Evolutionary conservation across 169 alveolate species (phyloP), one percentile per base, ranked within the genome.

Genomic region (Plasmodium cynomolgi): DNA sequence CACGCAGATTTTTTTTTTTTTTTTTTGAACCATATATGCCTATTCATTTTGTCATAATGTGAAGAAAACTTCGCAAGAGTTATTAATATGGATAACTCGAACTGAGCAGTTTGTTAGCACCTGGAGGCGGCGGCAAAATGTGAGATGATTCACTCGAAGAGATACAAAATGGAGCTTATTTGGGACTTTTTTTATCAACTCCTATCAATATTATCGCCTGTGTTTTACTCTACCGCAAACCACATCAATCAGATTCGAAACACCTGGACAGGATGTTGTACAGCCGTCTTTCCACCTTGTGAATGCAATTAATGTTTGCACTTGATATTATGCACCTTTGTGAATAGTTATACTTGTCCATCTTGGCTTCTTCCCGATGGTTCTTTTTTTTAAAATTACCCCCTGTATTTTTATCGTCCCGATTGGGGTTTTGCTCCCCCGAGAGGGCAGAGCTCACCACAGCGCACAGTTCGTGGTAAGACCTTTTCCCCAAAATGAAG

Each of bases 271-370:
- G 39, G 37, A 44, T 71, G 20, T 81, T 41, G 47, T 68, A n/a
- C 9, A 90, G 41, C 15, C 74, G 81, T 20, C n/a, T 81, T 13
- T 90, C 94, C 29, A 90, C 47, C 47, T 81, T 80, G 74, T 90
- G 68, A 62, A 90, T 71, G 50, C 80, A 33, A 80, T 81, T 56
- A 41, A 90, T 90, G 41, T 90, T 90, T 44, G 47, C 94, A 81
- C 74, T 20, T 8, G 84, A 39, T 81, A 90, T 68, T 23, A 90
- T 29, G 34, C 94, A 90, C 79, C 84, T 41, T 23, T 81, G 81
- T 23, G 83, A 39, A 50, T 90, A 90, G 75, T 90, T 72, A 80
- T 90, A 90, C 73, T 74, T 90, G 20, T 90, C 84, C 31, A 79
- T 80, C 58, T 29, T 26, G 74, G 62, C 29, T 54, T 13, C 37